Percentiles rank a stretch among this genome's conserved stretches.
phyloP scores from a whole-genome alignment of 345 rosid genomes.

The Chamaenerion angustifolium region DNA sequence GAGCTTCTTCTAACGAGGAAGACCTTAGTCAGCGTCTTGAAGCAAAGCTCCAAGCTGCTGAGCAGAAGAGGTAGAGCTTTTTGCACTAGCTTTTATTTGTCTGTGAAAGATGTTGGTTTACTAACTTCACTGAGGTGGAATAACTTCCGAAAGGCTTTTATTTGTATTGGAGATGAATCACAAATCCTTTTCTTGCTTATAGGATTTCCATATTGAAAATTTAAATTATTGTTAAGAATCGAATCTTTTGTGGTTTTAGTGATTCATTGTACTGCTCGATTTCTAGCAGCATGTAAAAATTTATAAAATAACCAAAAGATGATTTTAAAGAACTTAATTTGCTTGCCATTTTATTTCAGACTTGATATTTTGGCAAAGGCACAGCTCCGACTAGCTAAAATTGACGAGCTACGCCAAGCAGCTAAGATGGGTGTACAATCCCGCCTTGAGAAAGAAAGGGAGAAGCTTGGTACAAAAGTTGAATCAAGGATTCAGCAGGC shows the following conservation, averaged over 20 bases:
- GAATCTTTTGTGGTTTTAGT: too few relatives aligned
- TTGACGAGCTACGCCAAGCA: constrained; percentile 88
- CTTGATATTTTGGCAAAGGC: constrained; percentile 65
- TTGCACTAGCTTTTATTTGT: neutral
- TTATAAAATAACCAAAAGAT: too few relatives aligned
- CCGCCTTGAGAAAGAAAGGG: constrained; percentile 65
- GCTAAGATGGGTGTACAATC: constrained; percentile 68
- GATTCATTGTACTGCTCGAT: too few relatives aligned
- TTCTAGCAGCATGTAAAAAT: too few relatives aligned
- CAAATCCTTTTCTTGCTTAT: too few relatives aligned
- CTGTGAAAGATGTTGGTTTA: too few relatives aligned
- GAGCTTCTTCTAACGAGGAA: constrained; percentile 57
- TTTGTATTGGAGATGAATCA: too few relatives aligned
- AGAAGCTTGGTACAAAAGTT: constrained; percentile 73
- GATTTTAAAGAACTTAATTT: too few relatives aligned
- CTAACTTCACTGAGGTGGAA: too few relatives aligned
- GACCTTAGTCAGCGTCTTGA: constrained; percentile 92
- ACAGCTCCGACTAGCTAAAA: constrained; percentile 67
- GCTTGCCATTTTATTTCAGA: constrained; percentile 18
- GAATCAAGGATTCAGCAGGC: constrained; percentile 77
- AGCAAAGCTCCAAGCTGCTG: constrained; percentile 90
- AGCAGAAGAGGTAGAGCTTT: constrained; percentile 62
- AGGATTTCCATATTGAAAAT: too few relatives aligned
- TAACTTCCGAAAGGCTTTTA: too few relatives aligned
- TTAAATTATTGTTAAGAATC: too few relatives aligned